phyloP scores from a whole-genome alignment of 257 asterid genomes.

The Leptodermis oblonga region DNA sequence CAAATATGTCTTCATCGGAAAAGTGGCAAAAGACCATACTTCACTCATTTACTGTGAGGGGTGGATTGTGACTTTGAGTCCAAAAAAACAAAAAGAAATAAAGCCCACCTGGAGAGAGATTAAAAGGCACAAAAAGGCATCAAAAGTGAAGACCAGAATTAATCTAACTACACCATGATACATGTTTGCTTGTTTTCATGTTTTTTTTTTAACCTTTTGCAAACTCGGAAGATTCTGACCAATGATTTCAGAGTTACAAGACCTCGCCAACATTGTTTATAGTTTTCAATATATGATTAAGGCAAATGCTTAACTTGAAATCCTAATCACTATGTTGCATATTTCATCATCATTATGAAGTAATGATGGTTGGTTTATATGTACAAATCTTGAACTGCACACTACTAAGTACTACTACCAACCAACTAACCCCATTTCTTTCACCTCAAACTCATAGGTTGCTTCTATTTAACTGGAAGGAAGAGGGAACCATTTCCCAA shows the following conservation, averaged over 20 bases:
- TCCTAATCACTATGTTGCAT: neutral
- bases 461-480: constrained; percentile 10
- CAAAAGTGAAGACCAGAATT: neutral
- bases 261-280: no score
- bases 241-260: no score
- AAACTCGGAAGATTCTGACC: no score
- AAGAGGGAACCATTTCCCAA: neutral
- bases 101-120: neutral
- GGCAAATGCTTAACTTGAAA: neutral
- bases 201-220: no score
- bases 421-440: neutral
- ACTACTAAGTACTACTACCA: no score
- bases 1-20: neutral
- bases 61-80: constrained; percentile 8
- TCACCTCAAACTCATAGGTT: neutral
- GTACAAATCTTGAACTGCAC: neutral
- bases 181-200: no score
- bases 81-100: neutral
- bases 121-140: neutral
- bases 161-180: neutral
- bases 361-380: constrained; percentile 1
- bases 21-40: neutral
- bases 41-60: neutral
- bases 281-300: neutral
- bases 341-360: constrained; percentile 2